A percentile compares a stretch with the other conserved stretches of the same genome.
These are phyloP conservation scores for Coelastrella sp. DNA, from an alignment of 139 green algal species.

Conservation along the genomic window DNA sequence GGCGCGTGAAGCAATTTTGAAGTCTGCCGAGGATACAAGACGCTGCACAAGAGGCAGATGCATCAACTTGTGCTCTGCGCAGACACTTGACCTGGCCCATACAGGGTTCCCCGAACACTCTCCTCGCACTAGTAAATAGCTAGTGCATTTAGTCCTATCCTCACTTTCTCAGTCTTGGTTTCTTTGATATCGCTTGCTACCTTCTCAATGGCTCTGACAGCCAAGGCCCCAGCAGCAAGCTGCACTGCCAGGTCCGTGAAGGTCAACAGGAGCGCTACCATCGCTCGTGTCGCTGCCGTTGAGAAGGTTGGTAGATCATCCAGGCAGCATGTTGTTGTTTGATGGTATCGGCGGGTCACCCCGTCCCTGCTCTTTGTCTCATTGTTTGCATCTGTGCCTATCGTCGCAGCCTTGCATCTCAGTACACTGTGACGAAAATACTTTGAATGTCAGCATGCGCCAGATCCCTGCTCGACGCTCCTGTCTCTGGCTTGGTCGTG, in stretches of 20 bases:
- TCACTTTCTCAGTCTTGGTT: background rate
- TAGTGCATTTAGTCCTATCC: background rate
- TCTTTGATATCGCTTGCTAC: background rate
- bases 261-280: constrained; percentile 32
- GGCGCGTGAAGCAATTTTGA: background rate
- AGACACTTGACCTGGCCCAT: background rate
- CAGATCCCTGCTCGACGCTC: too few species aligned
- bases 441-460: too few species aligned
- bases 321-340: too few species aligned
- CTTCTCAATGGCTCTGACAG: constrained; percentile 22
- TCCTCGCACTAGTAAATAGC: background rate
- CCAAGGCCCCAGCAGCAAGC: constrained; percentile 41
- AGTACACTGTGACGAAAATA: too few species aligned
- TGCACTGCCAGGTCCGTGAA: constrained; percentile 29
- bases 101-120: background rate
- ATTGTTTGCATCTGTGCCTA: too few species aligned
- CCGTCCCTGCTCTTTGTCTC: too few species aligned
- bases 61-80: background rate
- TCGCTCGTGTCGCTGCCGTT: constrained; percentile 26
- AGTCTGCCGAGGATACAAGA: background rate
- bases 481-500: too few species aligned
- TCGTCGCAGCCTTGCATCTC: too few species aligned
- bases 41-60: background rate
- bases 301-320: constrained; percentile 33
- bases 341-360: too few species aligned